Evolutionary conservation across 192 early-diverging fungal genomes (phyloP), one percentile per base, ranked within the genome.

Genomic region (Gaertneriomyces sp.): DNA sequence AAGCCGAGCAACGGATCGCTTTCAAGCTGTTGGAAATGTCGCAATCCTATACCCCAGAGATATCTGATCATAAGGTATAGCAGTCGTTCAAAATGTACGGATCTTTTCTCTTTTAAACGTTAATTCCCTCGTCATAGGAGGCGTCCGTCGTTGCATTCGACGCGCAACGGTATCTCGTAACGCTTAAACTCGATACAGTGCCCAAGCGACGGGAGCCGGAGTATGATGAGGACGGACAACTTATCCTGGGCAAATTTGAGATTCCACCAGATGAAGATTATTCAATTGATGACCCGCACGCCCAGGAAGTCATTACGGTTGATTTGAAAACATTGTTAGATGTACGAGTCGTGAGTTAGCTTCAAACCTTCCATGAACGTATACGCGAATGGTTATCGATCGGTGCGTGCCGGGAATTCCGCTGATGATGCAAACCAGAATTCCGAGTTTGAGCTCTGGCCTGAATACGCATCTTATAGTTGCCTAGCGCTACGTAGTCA

Each of bases 11-110:
- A 33, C 17, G 39, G 0, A n/a, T 68, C 46, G 66, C 66, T 0
- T 68, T 51, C 49, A 68, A 68, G 42, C 14, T 51, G 10, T 43
- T 68, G 6, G 57, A 60, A 33, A n/a, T 68, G 57, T 58, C 55
- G 38, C 11, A 58, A 51, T 2, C 42, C 1, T 68, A 60, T 25
- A 39, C 20, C 25, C 66, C 66, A 10, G 46, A 20, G 10, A 68
- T 68, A 6, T 68, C 66, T 5, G 66, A 68, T 4, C 60, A 49
- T 41, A 58, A 68, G 58, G 66, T 68, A 44, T 16, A 6, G 16
- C 10, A n/a, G 40, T 60, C n/a, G 14, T 43, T 43, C 5, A 41
- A 7, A 5, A 44, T 60, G 5, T n/a, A 45, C 3, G 45, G n/a
- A 5, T 60, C 16, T 44, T 38, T n/a, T 5, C 59, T 45, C 14